Evolutionary conservation across 2,329 filamentous ascomycete genomes (phyloP).

Genomic region (Phialophora tarda): DNA sequence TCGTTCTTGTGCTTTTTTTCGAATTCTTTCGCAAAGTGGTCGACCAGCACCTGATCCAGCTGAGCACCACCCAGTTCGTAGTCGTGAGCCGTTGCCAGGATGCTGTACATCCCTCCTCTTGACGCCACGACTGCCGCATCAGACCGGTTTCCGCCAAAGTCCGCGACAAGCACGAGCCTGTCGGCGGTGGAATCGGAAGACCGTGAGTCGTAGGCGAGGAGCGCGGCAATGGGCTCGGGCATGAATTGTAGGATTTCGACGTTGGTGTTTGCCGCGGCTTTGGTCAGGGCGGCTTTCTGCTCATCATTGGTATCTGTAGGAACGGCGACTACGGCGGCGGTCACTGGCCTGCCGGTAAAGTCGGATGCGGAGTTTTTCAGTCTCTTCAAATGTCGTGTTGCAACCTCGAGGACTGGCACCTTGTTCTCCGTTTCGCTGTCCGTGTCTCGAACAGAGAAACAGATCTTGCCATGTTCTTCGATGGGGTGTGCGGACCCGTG

Average conservation of each 20-base stretch:
- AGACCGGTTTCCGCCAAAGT: conserved; percentile 89
- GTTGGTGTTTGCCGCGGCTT: conserved; percentile 78
- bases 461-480: conserved; percentile 72
- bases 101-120: conserved; percentile 93
- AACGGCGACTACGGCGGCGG: conserved; percentile 90
- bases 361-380: conserved; percentile 84
- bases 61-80: conserved; percentile 88
- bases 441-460: conserved; percentile 82
- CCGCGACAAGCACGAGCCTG: conserved; percentile 89
- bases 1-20: conserved; percentile 94
- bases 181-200: conserved; percentile 75
- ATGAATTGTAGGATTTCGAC: conserved; percentile 93
- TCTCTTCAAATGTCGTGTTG: conserved; percentile 82
- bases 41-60: conserved; percentile 88
- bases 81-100: conserved; percentile 91
- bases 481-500: conserved; percentile 91
- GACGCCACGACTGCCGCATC: conserved; percentile 91
- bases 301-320: conserved; percentile 91
- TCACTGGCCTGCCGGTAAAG: conserved; percentile 90
- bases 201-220: conserved; percentile 89
- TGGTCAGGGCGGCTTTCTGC: conserved; percentile 79
- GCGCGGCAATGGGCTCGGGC: conserved; percentile 84
- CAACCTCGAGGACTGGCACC: conserved; percentile 77
- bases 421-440: conserved; percentile 67
- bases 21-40: conserved; percentile 98